These are phyloP conservation scores for Penicillium macrosclerotiorum DNA, from an alignment of 495 filamentous ascomycete genomes.

Conservation along the genomic window DNA sequence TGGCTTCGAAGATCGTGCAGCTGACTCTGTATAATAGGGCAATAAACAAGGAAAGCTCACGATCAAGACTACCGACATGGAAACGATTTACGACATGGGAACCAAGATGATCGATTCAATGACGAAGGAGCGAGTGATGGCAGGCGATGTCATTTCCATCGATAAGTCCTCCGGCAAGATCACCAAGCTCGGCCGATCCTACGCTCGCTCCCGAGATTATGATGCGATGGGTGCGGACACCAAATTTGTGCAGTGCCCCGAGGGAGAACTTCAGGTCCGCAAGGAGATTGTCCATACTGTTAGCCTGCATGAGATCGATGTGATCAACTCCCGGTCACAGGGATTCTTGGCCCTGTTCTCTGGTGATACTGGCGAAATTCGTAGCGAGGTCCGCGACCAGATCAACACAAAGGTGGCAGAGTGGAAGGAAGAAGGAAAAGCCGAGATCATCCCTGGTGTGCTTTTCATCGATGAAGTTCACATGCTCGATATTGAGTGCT, in stretches of 20 bases:
- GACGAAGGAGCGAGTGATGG: slow-evolving; percentile 98
- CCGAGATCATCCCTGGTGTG: slow-evolving; percentile 94
- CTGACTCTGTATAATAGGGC: no score
- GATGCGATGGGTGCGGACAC: slow-evolving; percentile 99
- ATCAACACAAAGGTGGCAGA: slow-evolving; percentile 98
- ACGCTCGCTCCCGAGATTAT: slow-evolving; percentile 92
- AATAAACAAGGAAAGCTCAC: slow-evolving; percentile 99
- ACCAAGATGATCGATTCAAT: slow-evolving; percentile 99
- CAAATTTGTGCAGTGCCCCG: slow-evolving; percentile 97
- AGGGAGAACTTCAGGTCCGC: slow-evolving; percentile 95
- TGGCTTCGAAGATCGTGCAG: no score
- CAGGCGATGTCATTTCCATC: slow-evolving; percentile 95
- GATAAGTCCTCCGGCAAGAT: slow-evolving; percentile 98
- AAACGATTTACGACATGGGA: slow-evolving; percentile 98
- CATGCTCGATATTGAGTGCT: slow-evolving; percentile 99
- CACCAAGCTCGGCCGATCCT: slow-evolving; percentile 91
- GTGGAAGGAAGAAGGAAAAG: slow-evolving; percentile 99
- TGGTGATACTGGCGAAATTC: slow-evolving; percentile 96
- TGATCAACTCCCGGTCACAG: slow-evolving; percentile 97
- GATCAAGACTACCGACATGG: slow-evolving; percentile 99
- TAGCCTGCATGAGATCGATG: slow-evolving; percentile 95
- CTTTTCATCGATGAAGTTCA: slow-evolving; percentile 99
- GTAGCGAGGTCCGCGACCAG: slow-evolving; percentile 94
- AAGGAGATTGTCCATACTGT: slow-evolving; percentile 97
- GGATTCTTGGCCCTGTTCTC: slow-evolving; percentile 96